phyloP scores from a whole-genome alignment of 805 yeast genomes.

The Zygosaccharomyces siamensis region DNA sequence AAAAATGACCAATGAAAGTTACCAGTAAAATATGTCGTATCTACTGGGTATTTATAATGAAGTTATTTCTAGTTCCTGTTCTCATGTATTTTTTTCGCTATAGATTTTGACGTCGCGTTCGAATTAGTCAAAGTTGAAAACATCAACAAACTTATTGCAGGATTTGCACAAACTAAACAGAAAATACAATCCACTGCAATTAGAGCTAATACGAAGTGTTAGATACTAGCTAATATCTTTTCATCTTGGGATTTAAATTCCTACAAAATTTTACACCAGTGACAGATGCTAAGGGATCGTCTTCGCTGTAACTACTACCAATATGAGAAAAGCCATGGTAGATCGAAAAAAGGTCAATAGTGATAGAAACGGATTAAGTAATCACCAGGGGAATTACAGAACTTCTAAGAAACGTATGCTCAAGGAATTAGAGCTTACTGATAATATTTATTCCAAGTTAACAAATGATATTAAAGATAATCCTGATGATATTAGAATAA shows the following conservation, averaged over 20 bases:
- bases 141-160: background rate
- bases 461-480: slow-evolving; percentile 9
- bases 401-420: slow-evolving; percentile 12
- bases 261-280: background rate
- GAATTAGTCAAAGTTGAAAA: background rate
- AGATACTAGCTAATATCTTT: background rate
- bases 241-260: background rate
- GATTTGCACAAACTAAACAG: background rate
- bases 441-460: slow-evolving; percentile 24
- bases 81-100: background rate
- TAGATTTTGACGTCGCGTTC: background rate
- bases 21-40: background rate
- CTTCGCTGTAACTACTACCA: background rate
- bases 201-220: background rate
- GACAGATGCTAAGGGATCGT: slow-evolving; percentile 3
- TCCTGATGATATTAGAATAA: slow-evolving; percentile 8
- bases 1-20: background rate
- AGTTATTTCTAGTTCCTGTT: background rate
- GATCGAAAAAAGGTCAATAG: slow-evolving; percentile 2
- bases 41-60: background rate
- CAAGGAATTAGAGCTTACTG: slow-evolving; percentile 22
- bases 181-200: background rate
- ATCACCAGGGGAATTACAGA: background rate
- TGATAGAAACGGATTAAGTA: background rate
- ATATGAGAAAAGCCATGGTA: slow-evolving; percentile 3